phyloP scores from a whole-genome alignment of 192 early-diverging fungal species.

The Entomortierella parvispora region DNA sequence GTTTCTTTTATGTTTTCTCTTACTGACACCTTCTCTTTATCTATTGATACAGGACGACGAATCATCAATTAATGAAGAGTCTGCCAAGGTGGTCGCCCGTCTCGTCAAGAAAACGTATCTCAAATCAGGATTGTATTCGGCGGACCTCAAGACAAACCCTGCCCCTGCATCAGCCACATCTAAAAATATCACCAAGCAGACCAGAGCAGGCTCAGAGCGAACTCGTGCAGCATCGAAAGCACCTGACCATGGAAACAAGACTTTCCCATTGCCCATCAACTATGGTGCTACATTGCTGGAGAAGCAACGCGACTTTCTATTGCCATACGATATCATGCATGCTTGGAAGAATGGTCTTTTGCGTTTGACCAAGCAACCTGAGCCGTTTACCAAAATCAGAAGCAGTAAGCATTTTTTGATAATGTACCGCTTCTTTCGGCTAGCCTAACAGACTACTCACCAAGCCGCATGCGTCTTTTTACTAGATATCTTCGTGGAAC shows the following conservation, averaged over 20 bases:
- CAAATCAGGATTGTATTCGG: conserved; percentile 55
- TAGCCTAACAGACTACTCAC: no score
- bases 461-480: no score
- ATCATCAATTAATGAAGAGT: background rate
- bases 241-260: background rate
- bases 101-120: conserved; percentile 48
- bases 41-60: conserved; percentile 9
- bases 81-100: background rate
- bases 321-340: conserved; percentile 73
- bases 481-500: conserved; percentile 81
- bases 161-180: background rate
- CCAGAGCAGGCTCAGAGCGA: background rate
- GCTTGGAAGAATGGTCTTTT: conserved; percentile 52
- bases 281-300: conserved; percentile 66
- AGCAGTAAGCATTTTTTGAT: conserved; percentile 57
- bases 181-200: background rate
- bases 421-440: background rate
- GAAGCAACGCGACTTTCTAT: conserved; percentile 65
- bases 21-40: background rate
- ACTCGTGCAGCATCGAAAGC: background rate
- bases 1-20: no score
- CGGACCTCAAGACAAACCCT: conserved; percentile 44
- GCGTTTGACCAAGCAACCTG: conserved; percentile 47
- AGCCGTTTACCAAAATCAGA: conserved; percentile 62
- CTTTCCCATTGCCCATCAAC: conserved; percentile 70